Evolutionary conservation across 768 basidiomycete genomes (phyloP).

Genomic region (Amanita molliuscula): DNA sequence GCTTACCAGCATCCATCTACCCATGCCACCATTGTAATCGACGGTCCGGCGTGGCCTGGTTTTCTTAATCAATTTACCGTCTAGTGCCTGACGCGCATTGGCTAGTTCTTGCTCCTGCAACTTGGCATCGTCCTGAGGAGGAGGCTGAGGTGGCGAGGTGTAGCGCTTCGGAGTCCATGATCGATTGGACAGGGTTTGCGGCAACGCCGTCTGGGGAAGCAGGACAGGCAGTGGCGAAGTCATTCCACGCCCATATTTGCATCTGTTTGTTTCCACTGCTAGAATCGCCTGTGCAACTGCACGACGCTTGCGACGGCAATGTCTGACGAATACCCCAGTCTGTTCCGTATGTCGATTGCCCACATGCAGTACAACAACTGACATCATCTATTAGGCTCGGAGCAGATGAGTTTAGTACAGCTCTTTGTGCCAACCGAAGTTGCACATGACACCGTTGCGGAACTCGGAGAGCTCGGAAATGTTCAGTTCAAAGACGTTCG

Average conservation of each 20-base stretch:
- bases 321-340: slow-evolving; percentile 74
- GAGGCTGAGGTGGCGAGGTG: slow-evolving; percentile 64
- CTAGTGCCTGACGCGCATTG: slow-evolving; percentile 56
- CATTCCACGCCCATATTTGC: background rate
- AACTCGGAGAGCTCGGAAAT: slow-evolving; percentile 90
- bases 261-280: background rate
- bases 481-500: slow-evolving; percentile 96
- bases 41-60: slow-evolving; percentile 89
- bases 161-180: slow-evolving; percentile 76
- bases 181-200: slow-evolving; percentile 24
- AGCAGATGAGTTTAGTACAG: slow-evolving; percentile 96
- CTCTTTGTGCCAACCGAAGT: slow-evolving; percentile 96
- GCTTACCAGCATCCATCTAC: slow-evolving; percentile 71
- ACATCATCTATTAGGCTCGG: slow-evolving; percentile 57
- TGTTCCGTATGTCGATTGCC: slow-evolving; percentile 57
- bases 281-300: background rate
- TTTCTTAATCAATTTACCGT: slow-evolving; percentile 82
- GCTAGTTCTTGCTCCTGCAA: slow-evolving; percentile 74
- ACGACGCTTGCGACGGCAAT: slow-evolving; percentile 23
- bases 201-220: slow-evolving; percentile 34
- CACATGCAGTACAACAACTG: slow-evolving; percentile 7
- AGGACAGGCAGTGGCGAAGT: slow-evolving; percentile 36
- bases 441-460: slow-evolving; percentile 92
- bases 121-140: slow-evolving; percentile 68
- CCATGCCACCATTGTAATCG: slow-evolving; percentile 86